These are phyloP conservation scores for Xylariaceae sp. DNA, from an alignment of 2,329 filamentous ascomycete species.

Conservation along the genomic window DNA sequence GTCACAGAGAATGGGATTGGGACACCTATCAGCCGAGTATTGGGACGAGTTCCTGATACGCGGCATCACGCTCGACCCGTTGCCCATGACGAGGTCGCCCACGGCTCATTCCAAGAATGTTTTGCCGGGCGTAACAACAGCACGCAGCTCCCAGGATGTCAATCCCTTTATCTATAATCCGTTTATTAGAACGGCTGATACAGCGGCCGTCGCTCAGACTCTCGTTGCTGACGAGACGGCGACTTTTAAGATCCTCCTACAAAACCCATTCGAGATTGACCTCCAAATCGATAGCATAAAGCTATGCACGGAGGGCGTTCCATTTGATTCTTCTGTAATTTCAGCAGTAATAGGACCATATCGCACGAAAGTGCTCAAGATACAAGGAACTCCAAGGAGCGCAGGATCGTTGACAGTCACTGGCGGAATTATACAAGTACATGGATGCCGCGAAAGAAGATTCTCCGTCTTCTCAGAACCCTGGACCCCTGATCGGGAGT, in stretches of 20 bases:
- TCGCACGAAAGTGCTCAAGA: slow-evolving; percentile 69
- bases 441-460: slow-evolving; percentile 71
- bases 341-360: slow-evolving; percentile 72
- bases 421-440: slow-evolving; percentile 73
- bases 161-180: slow-evolving; percentile 96
- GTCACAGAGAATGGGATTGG: slow-evolving; percentile 68
- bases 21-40: slow-evolving; percentile 71
- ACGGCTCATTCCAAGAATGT: slow-evolving; percentile 58
- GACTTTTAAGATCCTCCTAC: slow-evolving; percentile 74
- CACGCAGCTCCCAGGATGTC: slow-evolving; percentile 53
- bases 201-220: slow-evolving; percentile 58
- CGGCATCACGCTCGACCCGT: slow-evolving; percentile 63
- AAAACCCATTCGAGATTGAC: slow-evolving; percentile 93
- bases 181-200: slow-evolving; percentile 65
- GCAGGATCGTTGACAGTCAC: slow-evolving; percentile 67
- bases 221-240: slow-evolving; percentile 75
- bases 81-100: slow-evolving; percentile 55
- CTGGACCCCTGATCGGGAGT: slow-evolving; percentile 65
- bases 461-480: slow-evolving; percentile 78
- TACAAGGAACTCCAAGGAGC: slow-evolving; percentile 62
- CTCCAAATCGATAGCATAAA: slow-evolving; percentile 79
- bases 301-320: slow-evolving; percentile 67
- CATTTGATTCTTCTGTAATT: slow-evolving; percentile 62
- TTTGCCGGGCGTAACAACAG: slow-evolving; percentile 46
- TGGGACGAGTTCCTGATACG: slow-evolving; percentile 96